phyloP scores from a whole-genome alignment of 2,329 filamentous ascomycete genomes.

The Ilyonectria destructans region DNA sequence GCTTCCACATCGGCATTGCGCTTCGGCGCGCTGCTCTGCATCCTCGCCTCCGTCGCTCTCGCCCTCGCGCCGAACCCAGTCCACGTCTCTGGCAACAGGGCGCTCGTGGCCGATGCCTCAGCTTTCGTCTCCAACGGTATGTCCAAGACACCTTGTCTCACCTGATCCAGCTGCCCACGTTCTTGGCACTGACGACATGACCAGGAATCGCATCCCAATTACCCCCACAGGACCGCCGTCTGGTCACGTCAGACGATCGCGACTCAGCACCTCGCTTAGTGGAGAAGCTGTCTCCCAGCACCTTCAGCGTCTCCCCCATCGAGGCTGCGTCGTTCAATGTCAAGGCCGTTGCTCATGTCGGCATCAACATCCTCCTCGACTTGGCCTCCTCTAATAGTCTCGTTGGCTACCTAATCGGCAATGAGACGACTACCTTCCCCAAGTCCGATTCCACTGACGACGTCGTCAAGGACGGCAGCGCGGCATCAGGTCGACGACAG shows the following conservation, averaged over 20 bases:
- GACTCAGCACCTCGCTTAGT: conserved; percentile 81
- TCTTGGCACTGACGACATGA: conserved; percentile 30
- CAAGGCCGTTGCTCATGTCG: conserved; percentile 82
- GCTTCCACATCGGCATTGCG: conserved; percentile 27
- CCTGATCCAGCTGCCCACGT: conserved; percentile 3
- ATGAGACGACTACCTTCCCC: conserved; percentile 89
- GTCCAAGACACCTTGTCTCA: conserved; percentile 2
- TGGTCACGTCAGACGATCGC: conserved; percentile 84
- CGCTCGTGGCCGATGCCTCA: conserved; percentile 34
- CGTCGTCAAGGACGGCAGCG: conserved; percentile 74
- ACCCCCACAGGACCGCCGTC: conserved; percentile 80
- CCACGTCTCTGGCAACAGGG: conserved; percentile 38
- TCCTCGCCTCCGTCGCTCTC: conserved; percentile 29
- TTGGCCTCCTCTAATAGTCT: conserved; percentile 87
- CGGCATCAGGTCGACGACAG: conserved; percentile 60
- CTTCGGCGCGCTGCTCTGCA: conserved; percentile 38
- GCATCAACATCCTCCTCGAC: conserved; percentile 89
- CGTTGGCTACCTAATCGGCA: conserved; percentile 89
- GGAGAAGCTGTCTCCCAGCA: conserved; percentile 85
- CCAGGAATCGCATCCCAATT: conserved; percentile 82
- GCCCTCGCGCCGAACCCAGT: conserved; percentile 35
- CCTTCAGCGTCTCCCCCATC: conserved; percentile 92
- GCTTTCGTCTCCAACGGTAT: conserved; percentile 45
- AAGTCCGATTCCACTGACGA: conserved; percentile 83
- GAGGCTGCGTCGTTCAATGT: conserved; percentile 82